Evolutionary conservation across 768 basidiomycete species (phyloP), one percentile per base, ranked within the genome.

Genomic region (Termitomyces sp.): DNA sequence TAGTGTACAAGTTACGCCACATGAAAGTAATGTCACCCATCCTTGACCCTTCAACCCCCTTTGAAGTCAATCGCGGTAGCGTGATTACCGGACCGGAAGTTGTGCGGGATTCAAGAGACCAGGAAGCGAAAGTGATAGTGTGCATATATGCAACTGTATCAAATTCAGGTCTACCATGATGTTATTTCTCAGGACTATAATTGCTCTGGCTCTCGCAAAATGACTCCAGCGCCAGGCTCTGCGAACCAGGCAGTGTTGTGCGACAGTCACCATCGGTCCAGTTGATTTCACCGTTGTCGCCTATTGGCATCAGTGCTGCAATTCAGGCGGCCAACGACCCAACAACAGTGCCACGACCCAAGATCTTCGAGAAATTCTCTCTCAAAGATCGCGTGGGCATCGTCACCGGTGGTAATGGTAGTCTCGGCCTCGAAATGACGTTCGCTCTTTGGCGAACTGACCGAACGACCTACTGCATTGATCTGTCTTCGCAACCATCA

Each of bases 371-470:
- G 5, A 23, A 23, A 9, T 23, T 37, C 16, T 49, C 48, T 34
- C 12, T 44, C 14, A 44, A 44, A 44, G 43, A 44, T 27, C 43
- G 43, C 27, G 43, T 44, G 8, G 47, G 47, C 47, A 23, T 48
- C 21, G 47, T 25, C 34, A 49, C 34, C 17, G 48, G 34, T 1
- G 48, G 47, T 7, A 14, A 49, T 49, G 23, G 21, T 6, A 23
- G 48, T 16, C 34, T 37, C 17, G 48, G 34, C 14, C 21, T 49
- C 23, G 32, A 44, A 27, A 44, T 49, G 48, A 34, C 34, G 23
- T 14, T 49, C 53, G 81, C 85, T 3, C 70, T 90, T 43, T 80
- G 81, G n/a, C 43, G 90, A 90, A 72, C 83, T 82, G 85, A 84
- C 4, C 77, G 80, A 7, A 82, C 75, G 0, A 77, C 87, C 16